Base-by-base conservation (phyloP, 2,329 filamentous ascomycete genomes). In the Diaporthe nobilis region DNA sequence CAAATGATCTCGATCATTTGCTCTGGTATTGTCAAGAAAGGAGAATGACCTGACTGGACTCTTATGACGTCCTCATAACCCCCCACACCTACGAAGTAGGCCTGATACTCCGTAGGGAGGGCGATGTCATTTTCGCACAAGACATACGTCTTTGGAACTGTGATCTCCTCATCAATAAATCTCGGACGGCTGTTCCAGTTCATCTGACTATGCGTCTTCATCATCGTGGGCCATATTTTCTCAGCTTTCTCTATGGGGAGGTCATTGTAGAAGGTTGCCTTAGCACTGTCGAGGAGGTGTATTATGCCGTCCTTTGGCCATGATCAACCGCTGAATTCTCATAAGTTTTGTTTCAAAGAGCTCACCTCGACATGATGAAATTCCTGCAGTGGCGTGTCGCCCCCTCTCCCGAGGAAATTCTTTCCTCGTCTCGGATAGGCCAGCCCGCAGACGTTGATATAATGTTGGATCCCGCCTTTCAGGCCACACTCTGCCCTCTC, bases 151-250 rank as follows among this genome's bases (percentile, higher is more conserved):
- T 76, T 73, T 1, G 74, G 44, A 42, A 73, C 72, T 20, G 37
- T 44, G 9, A 76, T 76, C 13, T 76, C 71, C 28, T 70, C n/a
- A 49, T 70, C 71, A 20, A 76, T 51, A 34, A 76, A 73, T n/a
- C 42, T 70, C 1, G 74, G 74, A 4, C 47, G 55, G 25, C 61
- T 73, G 44, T 73, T 70, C 60, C 72, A 76, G 53, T 49, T 73
- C 49, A 55, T 53, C 34, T 57, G 34, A 31, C 74, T 76, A 22
- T 76, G 74, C 9, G 71, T 73, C 28, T 68, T 73, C 20, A 63
- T 31, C 42, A 70, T 55, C 7, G 49, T 70, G 5, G 42, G 28
- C 71, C 71, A 76, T 25, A 39, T 44, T 12, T 63, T 22, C 5
- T 73, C 60, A 8, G 31, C 22, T 39, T 71, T 47, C 4, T 73